Conservation (phyloP, 306 rosid genomes). For the Calophaca sinica region DNA sequence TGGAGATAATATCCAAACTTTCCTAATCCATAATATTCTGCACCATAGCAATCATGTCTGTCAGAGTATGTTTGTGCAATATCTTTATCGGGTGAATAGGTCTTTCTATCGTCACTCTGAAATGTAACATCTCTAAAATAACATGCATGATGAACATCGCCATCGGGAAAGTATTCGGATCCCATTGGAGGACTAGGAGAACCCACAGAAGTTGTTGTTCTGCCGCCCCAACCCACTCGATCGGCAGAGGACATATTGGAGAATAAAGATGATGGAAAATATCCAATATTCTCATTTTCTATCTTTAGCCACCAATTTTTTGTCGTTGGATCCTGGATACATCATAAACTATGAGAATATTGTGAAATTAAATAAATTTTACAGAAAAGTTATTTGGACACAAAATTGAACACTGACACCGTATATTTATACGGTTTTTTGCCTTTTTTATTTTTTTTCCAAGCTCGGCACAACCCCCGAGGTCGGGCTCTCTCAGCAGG, state of each 20-base stretch:
- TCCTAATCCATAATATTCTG: not conserved
- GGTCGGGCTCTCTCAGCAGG: too few species aligned
- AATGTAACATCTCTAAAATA: not conserved
- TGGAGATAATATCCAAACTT: not conserved
- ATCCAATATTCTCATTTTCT: not conserved
- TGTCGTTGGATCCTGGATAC: not conserved
- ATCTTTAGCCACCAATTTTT: not conserved
- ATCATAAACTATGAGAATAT: not conserved
- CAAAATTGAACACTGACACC: too few species aligned
- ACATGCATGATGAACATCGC: not conserved
- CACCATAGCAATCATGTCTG: not conserved
- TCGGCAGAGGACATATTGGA: not conserved
- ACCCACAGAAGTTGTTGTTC: not conserved
- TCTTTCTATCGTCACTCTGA: not conserved
- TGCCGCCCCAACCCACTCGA: conserved; percentile 23
- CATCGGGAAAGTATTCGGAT: not conserved
- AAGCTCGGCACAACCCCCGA: too few species aligned
- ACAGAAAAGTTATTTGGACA: too few species aligned
- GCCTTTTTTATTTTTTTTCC: too few species aligned
- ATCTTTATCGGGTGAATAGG: not conserved
- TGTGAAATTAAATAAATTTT: too few species aligned
- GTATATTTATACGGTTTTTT: too few species aligned
- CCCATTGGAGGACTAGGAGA: conserved; percentile 11
- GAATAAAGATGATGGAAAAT: conserved; percentile 23
- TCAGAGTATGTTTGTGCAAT: not conserved